A percentile compares a stretch with the other conserved stretches of the same genome.
phyloP scores from a whole-genome alignment of 208 protist genomes.

The Lotmaria passim region DNA sequence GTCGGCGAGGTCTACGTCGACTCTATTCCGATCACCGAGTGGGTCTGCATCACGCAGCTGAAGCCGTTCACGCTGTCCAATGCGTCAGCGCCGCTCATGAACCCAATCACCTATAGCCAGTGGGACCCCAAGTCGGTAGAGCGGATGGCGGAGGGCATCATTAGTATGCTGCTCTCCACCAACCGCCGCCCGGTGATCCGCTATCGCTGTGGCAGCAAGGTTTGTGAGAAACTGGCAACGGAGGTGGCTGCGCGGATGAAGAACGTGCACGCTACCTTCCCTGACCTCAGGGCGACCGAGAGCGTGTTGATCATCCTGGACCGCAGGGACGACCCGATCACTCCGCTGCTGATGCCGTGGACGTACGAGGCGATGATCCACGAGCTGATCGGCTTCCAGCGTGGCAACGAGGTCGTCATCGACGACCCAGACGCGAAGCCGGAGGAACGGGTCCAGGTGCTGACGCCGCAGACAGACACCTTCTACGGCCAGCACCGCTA shows the following conservation, averaged over 20 bases:
- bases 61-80: constrained; percentile 52
- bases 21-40: constrained; percentile 92
- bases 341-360: constrained; percentile 98
- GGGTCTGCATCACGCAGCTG: constrained; percentile 73
- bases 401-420: constrained; percentile 91
- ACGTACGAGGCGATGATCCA: constrained; percentile 99
- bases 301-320: constrained; percentile 88
- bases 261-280: constrained; percentile 84
- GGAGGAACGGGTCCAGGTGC: constrained; percentile 77
- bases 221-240: constrained; percentile 75
- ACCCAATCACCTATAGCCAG: constrained; percentile 80
- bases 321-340: constrained; percentile 95
- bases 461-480: constrained; percentile 90
- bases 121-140: constrained; percentile 70
- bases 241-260: constrained; percentile 82
- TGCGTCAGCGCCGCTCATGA: constrained; percentile 44
- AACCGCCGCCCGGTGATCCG: constrained; percentile 87
- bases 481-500: constrained; percentile 97
- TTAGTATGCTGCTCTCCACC: constrained; percentile 87
- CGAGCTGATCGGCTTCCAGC: constrained; percentile 96
- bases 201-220: constrained; percentile 69
- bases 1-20: constrained; percentile 96
- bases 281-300: constrained; percentile 83
- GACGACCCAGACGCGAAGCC: constrained; percentile 76
- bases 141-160: constrained; percentile 78